Conservation (phyloP, 148 eudicot species). For the Vaccinium darrowii region DNA sequence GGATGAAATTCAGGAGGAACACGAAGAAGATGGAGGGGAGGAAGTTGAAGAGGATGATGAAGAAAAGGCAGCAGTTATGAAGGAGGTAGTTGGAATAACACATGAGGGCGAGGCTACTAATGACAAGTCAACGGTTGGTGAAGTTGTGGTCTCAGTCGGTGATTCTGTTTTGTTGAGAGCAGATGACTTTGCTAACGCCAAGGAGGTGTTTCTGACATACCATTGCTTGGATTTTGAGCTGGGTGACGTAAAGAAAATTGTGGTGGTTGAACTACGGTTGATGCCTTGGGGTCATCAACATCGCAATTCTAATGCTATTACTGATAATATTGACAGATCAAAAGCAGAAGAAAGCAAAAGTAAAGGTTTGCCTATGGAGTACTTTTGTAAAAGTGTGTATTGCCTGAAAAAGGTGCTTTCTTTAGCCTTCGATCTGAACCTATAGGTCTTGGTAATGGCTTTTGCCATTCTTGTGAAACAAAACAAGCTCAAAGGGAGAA, state of each 20-base stretch:
- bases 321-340: slow-evolving; percentile 62
- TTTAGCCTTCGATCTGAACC: slow-evolving; percentile 42
- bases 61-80: slow-evolving; percentile 46
- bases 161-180: slow-evolving; percentile 60
- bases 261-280: slow-evolving; percentile 47
- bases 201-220: slow-evolving; percentile 83
- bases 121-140: slow-evolving; percentile 54
- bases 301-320: slow-evolving; percentile 59
- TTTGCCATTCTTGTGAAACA: slow-evolving; percentile 62
- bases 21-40: slow-evolving; percentile 44
- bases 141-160: slow-evolving; percentile 53
- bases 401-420: slow-evolving; percentile 87
- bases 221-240: slow-evolving; percentile 75
- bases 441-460: slow-evolving; percentile 73
- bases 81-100: slow-evolving; percentile 41
- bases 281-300: slow-evolving; percentile 77
- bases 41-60: slow-evolving; percentile 44
- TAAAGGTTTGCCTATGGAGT: slow-evolving; percentile 68
- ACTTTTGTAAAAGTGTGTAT: slow-evolving; percentile 81
- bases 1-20: slow-evolving; percentile 13
- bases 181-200: slow-evolving; percentile 55
- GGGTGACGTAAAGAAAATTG: slow-evolving; percentile 44
- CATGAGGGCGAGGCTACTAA: slow-evolving; percentile 40
- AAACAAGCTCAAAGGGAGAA: slow-evolving; percentile 39
- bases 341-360: slow-evolving; percentile 81